Evolutionary conservation across 169 alveolate species (phyloP).

Genomic region (Condylostoma magnum): DNA sequence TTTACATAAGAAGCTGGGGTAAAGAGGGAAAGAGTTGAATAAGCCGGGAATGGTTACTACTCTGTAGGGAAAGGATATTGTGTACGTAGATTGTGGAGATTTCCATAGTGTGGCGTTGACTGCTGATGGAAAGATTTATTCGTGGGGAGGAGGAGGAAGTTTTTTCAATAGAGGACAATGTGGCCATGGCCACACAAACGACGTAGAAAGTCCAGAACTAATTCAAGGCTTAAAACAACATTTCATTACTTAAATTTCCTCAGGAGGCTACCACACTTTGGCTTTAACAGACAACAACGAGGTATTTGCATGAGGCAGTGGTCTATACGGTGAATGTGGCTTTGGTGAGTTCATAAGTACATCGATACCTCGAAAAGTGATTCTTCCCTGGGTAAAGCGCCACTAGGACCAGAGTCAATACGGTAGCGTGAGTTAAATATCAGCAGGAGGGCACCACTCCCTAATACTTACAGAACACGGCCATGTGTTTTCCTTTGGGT

Average conservation of each 20-base stretch:
- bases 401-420: constrained; percentile 56
- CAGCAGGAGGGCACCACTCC: constrained; percentile 84
- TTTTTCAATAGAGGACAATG: constrained; percentile 80
- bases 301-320: constrained; percentile 78
- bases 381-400: constrained; percentile 27
- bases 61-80: constrained; percentile 49
- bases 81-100: constrained; percentile 84
- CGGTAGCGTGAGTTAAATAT: constrained; percentile 51
- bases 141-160: constrained; percentile 88
- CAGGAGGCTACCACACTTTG: constrained; percentile 86
- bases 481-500: constrained; percentile 78
- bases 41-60: constrained; percentile 46
- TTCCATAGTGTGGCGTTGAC: constrained; percentile 83
- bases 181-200: constrained; percentile 78
- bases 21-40: constrained; percentile 54
- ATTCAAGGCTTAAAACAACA: constrained; percentile 35
- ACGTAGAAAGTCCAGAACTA: constrained; percentile 57
- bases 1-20: constrained; percentile 74
- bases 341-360: constrained; percentile 67
- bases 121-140: constrained; percentile 67
- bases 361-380: constrained; percentile 47
- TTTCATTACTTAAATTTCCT: constrained; percentile 48
- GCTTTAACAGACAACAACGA: constrained; percentile 67
- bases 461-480: constrained; percentile 69
- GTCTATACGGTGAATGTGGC: constrained; percentile 85